A percentile compares a stretch with the other conserved stretches of the same genome.
Conservation (phyloP, 1,284 basidiomycete genomes). For the Cutaneotrichosporon sp. region DNA sequence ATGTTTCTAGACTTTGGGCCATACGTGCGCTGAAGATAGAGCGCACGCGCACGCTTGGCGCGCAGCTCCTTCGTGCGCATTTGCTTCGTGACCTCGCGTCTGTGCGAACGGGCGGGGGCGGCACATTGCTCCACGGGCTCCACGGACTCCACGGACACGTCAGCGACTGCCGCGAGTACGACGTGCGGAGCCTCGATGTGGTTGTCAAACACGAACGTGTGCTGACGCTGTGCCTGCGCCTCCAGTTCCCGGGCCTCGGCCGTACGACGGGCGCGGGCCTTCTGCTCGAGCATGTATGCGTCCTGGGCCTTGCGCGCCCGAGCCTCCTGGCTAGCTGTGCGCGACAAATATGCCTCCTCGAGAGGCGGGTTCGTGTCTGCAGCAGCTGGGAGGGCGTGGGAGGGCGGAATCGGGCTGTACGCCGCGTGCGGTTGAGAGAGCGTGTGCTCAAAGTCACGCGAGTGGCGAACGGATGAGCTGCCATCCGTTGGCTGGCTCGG, state of each 20-base stretch:
- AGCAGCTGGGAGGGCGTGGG: neutral
- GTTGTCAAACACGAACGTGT: neutral
- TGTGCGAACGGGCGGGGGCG: neutral
- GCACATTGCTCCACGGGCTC: neutral
- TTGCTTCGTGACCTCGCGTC: neutral
- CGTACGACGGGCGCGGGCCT: neutral
- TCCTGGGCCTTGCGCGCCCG: neutral
- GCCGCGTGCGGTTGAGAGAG: neutral
- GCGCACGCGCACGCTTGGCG: constrained; percentile 3
- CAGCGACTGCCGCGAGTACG: neutral
- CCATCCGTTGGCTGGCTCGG: neutral
- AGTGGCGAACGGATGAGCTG: neutral
- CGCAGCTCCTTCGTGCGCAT: neutral
- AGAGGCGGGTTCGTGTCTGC: neutral
- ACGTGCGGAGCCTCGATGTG: neutral
- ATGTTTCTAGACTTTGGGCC: neutral
- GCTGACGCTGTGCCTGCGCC: neutral
- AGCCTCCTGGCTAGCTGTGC: constrained; percentile 2
- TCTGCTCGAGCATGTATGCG: neutral
- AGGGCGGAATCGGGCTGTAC: neutral
- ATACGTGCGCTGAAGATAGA: constrained; percentile 8
- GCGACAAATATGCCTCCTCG: neutral
- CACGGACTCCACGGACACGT: neutral
- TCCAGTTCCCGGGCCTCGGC: neutral
- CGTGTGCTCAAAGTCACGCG: neutral